These are phyloP conservation scores for Xylogone sp. DNA, from an alignment of 2,329 filamentous ascomycete genomes.

Conservation along the genomic window DNA sequence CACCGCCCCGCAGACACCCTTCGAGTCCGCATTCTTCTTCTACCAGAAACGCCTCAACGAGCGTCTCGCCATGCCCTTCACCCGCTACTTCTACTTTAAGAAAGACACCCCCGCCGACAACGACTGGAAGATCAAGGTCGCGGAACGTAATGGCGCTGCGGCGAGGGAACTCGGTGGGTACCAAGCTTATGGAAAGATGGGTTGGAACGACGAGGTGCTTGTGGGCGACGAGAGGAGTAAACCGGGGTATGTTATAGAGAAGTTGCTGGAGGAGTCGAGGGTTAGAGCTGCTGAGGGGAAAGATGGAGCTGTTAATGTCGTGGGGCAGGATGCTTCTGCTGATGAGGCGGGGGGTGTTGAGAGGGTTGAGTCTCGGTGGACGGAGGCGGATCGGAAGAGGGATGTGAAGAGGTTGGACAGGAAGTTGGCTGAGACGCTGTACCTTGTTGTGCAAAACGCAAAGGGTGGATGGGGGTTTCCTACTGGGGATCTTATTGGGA, in stretches of 20 bases:
- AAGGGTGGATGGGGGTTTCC: slow-evolving; percentile 81
- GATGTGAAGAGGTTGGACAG: slow-evolving; percentile 78
- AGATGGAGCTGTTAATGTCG: slow-evolving; percentile 72
- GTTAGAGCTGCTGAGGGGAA: slow-evolving; percentile 27
- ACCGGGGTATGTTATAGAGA: slow-evolving; percentile 53
- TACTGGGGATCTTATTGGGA: slow-evolving; percentile 60
- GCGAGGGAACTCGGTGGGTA: slow-evolving; percentile 85
- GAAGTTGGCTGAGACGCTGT: slow-evolving; percentile 75
- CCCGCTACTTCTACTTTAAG: slow-evolving; percentile 92
- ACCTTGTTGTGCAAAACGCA: slow-evolving; percentile 75
- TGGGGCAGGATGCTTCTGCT: slow-evolving; percentile 33
- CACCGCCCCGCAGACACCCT: slow-evolving; percentile 77
- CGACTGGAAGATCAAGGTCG: slow-evolving; percentile 86
- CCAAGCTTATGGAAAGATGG: slow-evolving; percentile 64
- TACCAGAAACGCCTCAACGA: slow-evolving; percentile 98
- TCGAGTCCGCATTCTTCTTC: slow-evolving; percentile 91
- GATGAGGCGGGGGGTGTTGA: slow-evolving; percentile 50
- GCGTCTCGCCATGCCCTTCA: slow-evolving; percentile 82
- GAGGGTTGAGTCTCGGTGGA: slow-evolving; percentile 66
- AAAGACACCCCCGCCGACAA: slow-evolving; percentile 77
- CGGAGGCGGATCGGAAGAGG: slow-evolving; percentile 73
- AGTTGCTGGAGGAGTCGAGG: slow-evolving; percentile 41
- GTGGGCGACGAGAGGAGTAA: slow-evolving; percentile 64
- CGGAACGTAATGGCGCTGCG: slow-evolving; percentile 67
- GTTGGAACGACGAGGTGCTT: slow-evolving; percentile 89